Percentiles rank a stretch among this genome's conserved stretches.
These are phyloP conservation scores for Ailanthus altissimus DNA, from an alignment of 345 rosid species.

Conservation along the genomic window DNA sequence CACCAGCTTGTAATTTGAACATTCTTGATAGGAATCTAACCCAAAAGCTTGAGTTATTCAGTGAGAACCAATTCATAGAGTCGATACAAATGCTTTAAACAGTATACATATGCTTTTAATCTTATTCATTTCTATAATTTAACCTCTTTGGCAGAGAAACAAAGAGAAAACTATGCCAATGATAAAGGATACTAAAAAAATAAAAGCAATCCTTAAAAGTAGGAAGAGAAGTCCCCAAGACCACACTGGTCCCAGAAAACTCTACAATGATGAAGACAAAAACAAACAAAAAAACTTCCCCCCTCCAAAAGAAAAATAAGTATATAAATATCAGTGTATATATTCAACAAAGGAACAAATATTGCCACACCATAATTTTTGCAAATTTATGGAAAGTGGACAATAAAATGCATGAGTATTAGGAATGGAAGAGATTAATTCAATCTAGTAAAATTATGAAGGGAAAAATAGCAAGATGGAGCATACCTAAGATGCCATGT, in stretches of 20 bases:
- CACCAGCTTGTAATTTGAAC: not conserved
- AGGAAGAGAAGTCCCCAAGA: not conserved
- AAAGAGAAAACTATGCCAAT: too few species aligned
- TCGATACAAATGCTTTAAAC: too few species aligned
- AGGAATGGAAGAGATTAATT: not conserved
- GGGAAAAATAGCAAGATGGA: slow-evolving; percentile 8
- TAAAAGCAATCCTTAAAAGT: too few species aligned
- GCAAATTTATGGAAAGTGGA: not conserved
- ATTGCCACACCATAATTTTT: not conserved
- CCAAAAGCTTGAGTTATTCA: not conserved
- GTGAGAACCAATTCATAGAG: not conserved
- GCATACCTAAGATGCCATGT: slow-evolving; percentile 55
- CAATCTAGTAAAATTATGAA: not conserved
- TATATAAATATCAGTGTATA: not conserved
- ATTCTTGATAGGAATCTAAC: not conserved
- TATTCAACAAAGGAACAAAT: not conserved
- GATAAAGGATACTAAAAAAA: not conserved
- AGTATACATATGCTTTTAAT: too few species aligned
- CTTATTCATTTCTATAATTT: too few species aligned
- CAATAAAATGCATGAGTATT: not conserved
- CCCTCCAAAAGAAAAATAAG: too few species aligned
- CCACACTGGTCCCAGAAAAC: not conserved
- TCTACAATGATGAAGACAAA: not conserved
- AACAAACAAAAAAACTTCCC: not conserved
- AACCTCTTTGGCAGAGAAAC: too few species aligned